Percentiles rank a stretch among this genome's conserved stretches.
Evolutionary conservation across 495 filamentous ascomycete genomes (phyloP).

Genomic region (Aspergillus diversus): DNA sequence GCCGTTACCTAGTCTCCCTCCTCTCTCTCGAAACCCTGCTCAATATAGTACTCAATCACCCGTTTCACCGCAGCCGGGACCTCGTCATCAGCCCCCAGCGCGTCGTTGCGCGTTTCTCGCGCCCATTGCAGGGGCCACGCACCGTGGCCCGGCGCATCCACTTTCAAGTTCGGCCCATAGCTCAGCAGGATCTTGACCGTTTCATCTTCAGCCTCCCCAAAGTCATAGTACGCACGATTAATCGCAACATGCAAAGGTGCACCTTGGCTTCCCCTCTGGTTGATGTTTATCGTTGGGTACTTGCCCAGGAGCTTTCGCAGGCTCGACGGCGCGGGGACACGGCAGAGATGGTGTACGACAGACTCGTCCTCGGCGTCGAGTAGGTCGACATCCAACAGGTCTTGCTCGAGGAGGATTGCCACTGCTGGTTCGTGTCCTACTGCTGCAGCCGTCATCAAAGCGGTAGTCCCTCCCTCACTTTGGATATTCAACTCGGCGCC

Average conservation of each 20-base stretch:
- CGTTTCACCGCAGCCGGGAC: background rate
- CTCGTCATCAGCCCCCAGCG: background rate
- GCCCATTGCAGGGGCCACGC: background rate
- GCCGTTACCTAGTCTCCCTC: no score
- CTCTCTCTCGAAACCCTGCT: no score
- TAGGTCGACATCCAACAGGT: background rate
- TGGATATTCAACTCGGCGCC: background rate
- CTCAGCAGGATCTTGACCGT: background rate
- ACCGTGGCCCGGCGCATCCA: background rate
- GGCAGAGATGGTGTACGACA: constrained; percentile 11
- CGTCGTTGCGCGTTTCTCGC: background rate
- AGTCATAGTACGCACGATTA: background rate
- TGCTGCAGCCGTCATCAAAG: background rate
- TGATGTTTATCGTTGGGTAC: background rate
- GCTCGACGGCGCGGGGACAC: background rate
- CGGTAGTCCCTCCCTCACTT: background rate
- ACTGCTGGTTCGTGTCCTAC: background rate
- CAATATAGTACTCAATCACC: no score
- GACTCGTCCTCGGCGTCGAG: background rate
- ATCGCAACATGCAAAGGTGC: background rate
- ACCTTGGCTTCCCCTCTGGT: background rate
- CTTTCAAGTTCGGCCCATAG: background rate
- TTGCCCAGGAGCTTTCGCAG: background rate
- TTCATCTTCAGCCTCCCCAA: background rate
- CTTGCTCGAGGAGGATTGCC: background rate